Evolutionary conservation across 1,284 basidiomycete species (phyloP), one percentile per base, ranked within the genome.

Genomic region (Microbotryomycetes sp.): DNA sequence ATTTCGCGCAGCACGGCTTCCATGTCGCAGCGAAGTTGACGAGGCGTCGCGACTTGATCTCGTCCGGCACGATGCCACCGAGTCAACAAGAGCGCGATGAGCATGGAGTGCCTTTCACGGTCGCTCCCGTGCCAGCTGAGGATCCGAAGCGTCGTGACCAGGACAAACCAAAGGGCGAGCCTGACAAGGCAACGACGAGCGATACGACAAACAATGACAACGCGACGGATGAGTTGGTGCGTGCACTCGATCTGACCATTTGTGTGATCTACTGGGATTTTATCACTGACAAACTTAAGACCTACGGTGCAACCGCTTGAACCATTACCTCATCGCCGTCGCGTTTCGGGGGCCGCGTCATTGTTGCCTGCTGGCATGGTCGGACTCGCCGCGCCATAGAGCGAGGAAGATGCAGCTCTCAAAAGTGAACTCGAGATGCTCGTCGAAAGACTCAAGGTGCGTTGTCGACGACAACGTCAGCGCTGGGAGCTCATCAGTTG

Each of bases 401-500:
- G 70, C 59, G 96, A 98, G 74, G 94, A 98, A 77, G 96, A 98
- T 76, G 80, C 87, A 36, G 90, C 94, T 74, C 84, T 99, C 64
- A 91, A 91, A 79, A 87, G 85, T 64, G 93, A 98, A 79, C 82
- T 99, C 32, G 96, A 98, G 75, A 96, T 98, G 93, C 84, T 98
- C 28, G 86, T 96, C 29, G 92, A 98, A 76, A 84, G 96, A 52
- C 77, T 99, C 64, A 91, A 89, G 80, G 93, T 92, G 63, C 64
- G 78, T 70, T 1, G 7, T 26, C 4, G 3, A 3, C 0, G 28
- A 3, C 15, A 29, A 6, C 22, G 47, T 28, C 15, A 25, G 29
- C 47, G 22, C 23, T 5, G 15, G 7, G 3, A 15, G 48, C 56
- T 54, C 56, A 19, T 26, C 49, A 42, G 36, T 19, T 42, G 36